Evolutionary conservation across 2,329 filamentous ascomycete species (phyloP), one percentile per base, ranked within the genome.

Genomic region (Amauroascus niger): DNA sequence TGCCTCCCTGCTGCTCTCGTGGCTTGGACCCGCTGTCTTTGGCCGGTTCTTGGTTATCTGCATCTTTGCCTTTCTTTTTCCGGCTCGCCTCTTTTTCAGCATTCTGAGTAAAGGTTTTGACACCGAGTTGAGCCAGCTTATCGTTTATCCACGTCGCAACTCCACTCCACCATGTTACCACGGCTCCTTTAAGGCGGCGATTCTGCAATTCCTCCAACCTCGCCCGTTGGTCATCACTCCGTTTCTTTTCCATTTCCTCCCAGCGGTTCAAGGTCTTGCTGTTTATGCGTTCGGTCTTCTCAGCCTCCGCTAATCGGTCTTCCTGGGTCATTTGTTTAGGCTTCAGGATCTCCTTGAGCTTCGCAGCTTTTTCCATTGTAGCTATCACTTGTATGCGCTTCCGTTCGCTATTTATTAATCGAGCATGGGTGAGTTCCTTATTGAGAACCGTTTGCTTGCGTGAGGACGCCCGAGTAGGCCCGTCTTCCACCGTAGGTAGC

Each of bases 141-240:
- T 85, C 86, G 62, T 88, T 84, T 53, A 84, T 78, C 79, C 88
- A 91, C 62, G 87, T 81, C 32, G 87, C 87, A 58, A 88, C 80
- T n/a, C 91, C 93, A 68, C 90, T 97, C 85, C 90, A 96, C 68
- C 87, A 91, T 1, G 87, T 88, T 40, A 96, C 83, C 9, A 96
- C 88, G 0, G 93, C 88, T 0, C 93, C 93, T 52, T 91, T 84
- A 7, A 97, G 78, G 49, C 86, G 88, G 47, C 90, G 82, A 66
- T 89, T 88, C 63, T 95, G 87, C 61, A 97, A 75, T 13, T 91
- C 93, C 37, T 91, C 89, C 46, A 97, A 76, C 70, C 86, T 91
- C 39, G 83, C 86, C 59, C 82, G 80, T 57, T 91, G 80, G 64
- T 95, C 87, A 62, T 91, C 88, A 60, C 90, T 86, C 55, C 91